Base-by-base conservation (phyloP, 352 stramenopile genomes). In the Pythium guiyangense region DNA sequence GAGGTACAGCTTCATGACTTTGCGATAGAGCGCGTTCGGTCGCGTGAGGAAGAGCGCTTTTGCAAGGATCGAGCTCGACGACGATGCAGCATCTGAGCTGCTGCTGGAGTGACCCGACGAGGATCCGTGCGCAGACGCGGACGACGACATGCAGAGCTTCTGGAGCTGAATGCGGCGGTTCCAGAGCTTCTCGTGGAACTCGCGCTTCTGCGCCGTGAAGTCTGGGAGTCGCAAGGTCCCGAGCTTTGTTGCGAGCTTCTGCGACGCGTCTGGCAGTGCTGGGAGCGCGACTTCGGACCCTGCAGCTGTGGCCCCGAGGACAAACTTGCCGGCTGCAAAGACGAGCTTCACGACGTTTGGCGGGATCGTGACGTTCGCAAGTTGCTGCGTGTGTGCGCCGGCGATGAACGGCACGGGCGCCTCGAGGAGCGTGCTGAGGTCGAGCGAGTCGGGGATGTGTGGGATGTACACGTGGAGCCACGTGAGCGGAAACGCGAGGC, bases 381-480 rank as follows among this genome's bases (percentile, higher is more conserved):
- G 53, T 52, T 85, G 74, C 1, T 27, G 54, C 1, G 62, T 59
- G 49, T 78, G 63, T 4, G 74, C 71, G 1, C 74, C 74, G 0
- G 71, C 74, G 25, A 82, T 71, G 53, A 85, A 85, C 0, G 74
- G 71, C 22, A 82, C 74, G 1, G 74, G 74, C 1, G 74, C 74
- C 35, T 85, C 74, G 4, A 85, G 64, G 2, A 85, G 57, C 47
- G 71, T 85, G 18, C 54, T 67, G 15, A 85, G 64, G 43, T 85
- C 74, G 18, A 85, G 62, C 27, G 63, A 68, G 49, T 80, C 71
- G 0, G 74, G 74, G 29, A 85, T 66, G 29, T 69, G 77, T 10
- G 74, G 74, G 54, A 82, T 72, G 54, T 75, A 74, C 11, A 85
- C 74, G 49, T 85, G 74, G 12, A 82, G 60, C 74, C 74, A 85